Conservation (phyloP, 2,329 filamentous ascomycete species). For the Venturia oleaginea region DNA sequence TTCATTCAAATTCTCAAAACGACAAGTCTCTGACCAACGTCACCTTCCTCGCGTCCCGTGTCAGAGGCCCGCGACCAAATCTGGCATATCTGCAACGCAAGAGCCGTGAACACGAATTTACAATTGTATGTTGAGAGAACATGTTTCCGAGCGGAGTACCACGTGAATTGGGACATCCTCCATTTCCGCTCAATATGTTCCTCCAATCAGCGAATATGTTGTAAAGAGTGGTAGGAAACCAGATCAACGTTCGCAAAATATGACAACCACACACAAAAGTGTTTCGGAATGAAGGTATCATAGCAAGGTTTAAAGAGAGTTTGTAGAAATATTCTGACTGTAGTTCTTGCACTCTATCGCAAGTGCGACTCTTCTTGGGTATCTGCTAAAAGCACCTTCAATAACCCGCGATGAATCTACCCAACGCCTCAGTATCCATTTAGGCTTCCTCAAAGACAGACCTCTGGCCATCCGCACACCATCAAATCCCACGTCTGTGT, state of each 20-base stretch:
- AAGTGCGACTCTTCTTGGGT: neutral
- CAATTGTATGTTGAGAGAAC: too few relatives aligned
- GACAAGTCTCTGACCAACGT: neutral
- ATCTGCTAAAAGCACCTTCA: neutral
- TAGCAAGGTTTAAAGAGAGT: neutral
- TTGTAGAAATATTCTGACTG: neutral
- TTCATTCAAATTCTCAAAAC: neutral
- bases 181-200: too few relatives aligned
- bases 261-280: too few relatives aligned
- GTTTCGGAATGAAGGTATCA: neutral
- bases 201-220: too few relatives aligned
- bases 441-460: neutral
- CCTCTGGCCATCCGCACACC: too few relatives aligned
- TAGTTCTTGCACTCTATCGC: neutral
- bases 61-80: neutral
- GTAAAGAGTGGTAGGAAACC: too few relatives aligned
- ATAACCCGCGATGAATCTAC: neutral
- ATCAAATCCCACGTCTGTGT: too few relatives aligned
- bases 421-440: neutral
- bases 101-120: neutral
- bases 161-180: too few relatives aligned
- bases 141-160: too few relatives aligned
- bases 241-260: too few relatives aligned
- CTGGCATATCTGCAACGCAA: neutral
- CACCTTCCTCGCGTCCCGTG: neutral